These are phyloP conservation scores for Puccinellia tenuiflora DNA, from an alignment of 176 grass and related monocot species.

Conservation along the genomic window DNA sequence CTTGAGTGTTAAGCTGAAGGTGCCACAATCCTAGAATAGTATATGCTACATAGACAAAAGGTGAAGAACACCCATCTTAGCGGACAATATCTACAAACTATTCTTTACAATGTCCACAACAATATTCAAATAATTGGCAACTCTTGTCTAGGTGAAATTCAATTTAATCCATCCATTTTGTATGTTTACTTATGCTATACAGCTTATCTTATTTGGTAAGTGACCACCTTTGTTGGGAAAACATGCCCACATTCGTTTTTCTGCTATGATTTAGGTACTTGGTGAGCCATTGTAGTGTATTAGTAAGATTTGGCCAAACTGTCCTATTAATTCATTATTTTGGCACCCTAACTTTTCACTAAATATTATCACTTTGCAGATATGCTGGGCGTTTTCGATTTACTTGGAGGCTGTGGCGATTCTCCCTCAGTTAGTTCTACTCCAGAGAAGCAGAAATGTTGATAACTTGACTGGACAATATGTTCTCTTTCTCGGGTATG, in stretches of 20 bases:
- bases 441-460: slow-evolving; percentile 95
- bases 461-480: slow-evolving; percentile 99
- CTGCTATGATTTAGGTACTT: neutral
- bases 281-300: neutral
- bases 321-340: neutral
- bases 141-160: neutral
- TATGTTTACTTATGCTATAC: neutral
- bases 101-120: neutral
- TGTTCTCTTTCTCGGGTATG: slow-evolving; percentile 87
- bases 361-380: slow-evolving; percentile 30
- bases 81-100: no score
- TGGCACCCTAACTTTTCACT: neutral
- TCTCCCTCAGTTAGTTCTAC: slow-evolving; percentile 89
- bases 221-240: neutral
- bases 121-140: neutral
- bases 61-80: neutral
- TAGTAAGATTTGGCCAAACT: neutral
- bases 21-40: neutral
- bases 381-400: slow-evolving; percentile 94
- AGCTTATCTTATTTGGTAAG: neutral
- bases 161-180: neutral
- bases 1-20: neutral
- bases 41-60: neutral
- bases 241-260: neutral
- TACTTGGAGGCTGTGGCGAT: slow-evolving; percentile 95